A percentile compares a stretch with the other conserved stretches of the same genome.
Conservation (phyloP, 768 basidiomycete genomes). For the Boletus vinaceobasis region DNA sequence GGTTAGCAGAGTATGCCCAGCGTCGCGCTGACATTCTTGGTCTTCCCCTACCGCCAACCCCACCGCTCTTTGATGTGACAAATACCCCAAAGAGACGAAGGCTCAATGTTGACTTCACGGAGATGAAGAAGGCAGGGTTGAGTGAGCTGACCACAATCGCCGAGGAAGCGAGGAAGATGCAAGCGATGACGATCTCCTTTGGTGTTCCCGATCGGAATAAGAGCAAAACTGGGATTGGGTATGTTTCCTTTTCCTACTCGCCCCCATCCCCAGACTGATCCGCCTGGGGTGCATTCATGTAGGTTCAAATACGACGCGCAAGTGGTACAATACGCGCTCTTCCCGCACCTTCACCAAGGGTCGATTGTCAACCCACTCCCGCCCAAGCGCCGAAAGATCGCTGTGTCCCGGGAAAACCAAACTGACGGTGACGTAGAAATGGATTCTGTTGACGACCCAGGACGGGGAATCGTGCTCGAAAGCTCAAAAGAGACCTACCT, state of each 20-base stretch:
- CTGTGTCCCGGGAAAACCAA: slow-evolving; percentile 5
- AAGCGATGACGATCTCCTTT: slow-evolving; percentile 48
- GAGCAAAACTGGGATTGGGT: slow-evolving; percentile 45
- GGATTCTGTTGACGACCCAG: slow-evolving; percentile 9
- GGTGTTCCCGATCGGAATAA: slow-evolving; percentile 31
- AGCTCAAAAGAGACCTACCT: slow-evolving; percentile 22
- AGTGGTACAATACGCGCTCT: slow-evolving; percentile 42
- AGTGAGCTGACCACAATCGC: slow-evolving; percentile 25
- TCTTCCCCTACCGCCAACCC: slow-evolving; percentile 22
- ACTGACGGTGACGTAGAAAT: slow-evolving; percentile 5
- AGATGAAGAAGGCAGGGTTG: slow-evolving; percentile 20
- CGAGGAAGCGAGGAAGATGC: slow-evolving; percentile 41
- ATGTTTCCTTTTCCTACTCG: slow-evolving; percentile 17
- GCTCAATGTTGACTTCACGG: slow-evolving; percentile 24
- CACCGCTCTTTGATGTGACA: slow-evolving; percentile 34
- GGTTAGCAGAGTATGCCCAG: slow-evolving; percentile 63
- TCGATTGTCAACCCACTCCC: slow-evolving; percentile 15
- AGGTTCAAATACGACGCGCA: slow-evolving; percentile 55
- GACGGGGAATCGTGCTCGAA: slow-evolving; percentile 25
- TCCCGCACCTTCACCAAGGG: slow-evolving; percentile 33
- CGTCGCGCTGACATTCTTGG: slow-evolving; percentile 49
- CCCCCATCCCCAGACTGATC: neutral
- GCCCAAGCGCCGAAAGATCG: slow-evolving; percentile 29
- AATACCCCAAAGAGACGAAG: slow-evolving; percentile 31
- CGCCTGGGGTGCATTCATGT: neutral